Evolutionary conservation across 108 stramenopile species (phyloP).

Genomic region (Nannochloropsis oceanica): DNA sequence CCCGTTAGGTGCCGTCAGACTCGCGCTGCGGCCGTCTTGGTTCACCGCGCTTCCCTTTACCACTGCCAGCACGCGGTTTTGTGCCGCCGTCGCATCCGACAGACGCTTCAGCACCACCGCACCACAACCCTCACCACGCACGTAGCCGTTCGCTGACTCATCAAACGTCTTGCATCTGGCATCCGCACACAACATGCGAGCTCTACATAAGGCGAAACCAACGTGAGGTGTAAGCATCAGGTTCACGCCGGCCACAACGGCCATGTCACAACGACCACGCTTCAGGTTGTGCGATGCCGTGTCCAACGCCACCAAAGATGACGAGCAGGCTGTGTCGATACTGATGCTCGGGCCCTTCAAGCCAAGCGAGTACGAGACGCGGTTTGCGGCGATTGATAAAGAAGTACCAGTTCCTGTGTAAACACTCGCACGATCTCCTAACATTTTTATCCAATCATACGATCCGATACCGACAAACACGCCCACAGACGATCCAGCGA

Average conservation of each 20-base stretch:
- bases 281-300: slow-evolving; percentile 12
- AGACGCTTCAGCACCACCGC: slow-evolving; percentile 13
- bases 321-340: slow-evolving; percentile 42
- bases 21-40: slow-evolving; percentile 39
- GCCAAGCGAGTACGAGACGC: slow-evolving; percentile 16
- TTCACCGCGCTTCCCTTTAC: slow-evolving; percentile 16
- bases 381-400: slow-evolving; percentile 26
- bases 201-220: slow-evolving; percentile 21
- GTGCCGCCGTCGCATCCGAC: slow-evolving; percentile 1
- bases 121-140: slow-evolving; percentile 13
- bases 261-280: not conserved
- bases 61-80: not conserved
- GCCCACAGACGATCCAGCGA: slow-evolving; percentile 8
- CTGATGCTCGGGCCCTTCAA: slow-evolving; percentile 13
- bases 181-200: slow-evolving; percentile 22
- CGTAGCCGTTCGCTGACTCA: slow-evolving; percentile 3
- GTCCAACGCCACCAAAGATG: slow-evolving; percentile 38
- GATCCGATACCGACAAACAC: slow-evolving; percentile 16
- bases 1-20: slow-evolving; percentile 41
- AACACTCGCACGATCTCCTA: not conserved
- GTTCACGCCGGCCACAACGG: slow-evolving; percentile 30
- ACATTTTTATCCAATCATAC: slow-evolving; percentile 1
- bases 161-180: slow-evolving; percentile 30
- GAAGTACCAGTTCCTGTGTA: slow-evolving; percentile 16
- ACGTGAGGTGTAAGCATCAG: slow-evolving; percentile 20